phyloP scores from a whole-genome alignment of 495 filamentous ascomycete genomes.

The Penicillium diatomitis region DNA sequence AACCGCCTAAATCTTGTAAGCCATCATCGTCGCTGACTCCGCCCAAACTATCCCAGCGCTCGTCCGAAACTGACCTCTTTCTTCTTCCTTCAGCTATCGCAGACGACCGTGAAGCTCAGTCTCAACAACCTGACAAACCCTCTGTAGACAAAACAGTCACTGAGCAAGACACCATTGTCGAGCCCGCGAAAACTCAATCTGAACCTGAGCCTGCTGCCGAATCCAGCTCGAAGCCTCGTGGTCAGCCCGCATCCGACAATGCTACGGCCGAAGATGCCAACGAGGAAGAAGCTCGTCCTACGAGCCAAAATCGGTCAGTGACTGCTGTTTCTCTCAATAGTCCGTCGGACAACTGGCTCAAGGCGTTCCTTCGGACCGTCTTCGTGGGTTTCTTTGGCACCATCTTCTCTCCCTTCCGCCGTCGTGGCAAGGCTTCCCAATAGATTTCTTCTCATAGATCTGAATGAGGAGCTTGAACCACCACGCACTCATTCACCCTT shows the following conservation, averaged over 20 bases:
- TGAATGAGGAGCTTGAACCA: not conserved
- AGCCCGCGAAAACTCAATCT: conserved; percentile 9
- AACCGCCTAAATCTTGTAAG: conserved; percentile 23
- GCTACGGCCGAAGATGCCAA: conserved; percentile 14
- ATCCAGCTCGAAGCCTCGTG: conserved; percentile 6
- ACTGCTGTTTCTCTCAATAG: conserved; percentile 36
- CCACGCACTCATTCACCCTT: no score
- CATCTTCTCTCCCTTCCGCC: conserved; percentile 34
- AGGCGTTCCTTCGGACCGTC: conserved; percentile 33
- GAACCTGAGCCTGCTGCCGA: conserved; percentile 11
- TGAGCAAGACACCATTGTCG: conserved; percentile 6
- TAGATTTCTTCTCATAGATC: conserved; percentile 13
- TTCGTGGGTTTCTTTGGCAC: conserved; percentile 34
- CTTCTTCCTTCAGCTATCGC: conserved; percentile 31
- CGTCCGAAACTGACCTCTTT: conserved; percentile 29
- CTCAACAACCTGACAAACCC: conserved; percentile 23
- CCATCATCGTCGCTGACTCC: conserved; percentile 9
- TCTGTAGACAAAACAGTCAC: conserved; percentile 24
- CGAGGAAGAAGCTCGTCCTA: conserved; percentile 29
- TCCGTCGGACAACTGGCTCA: conserved; percentile 37
- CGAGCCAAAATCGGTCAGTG: conserved; percentile 39
- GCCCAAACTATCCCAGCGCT: conserved; percentile 13
- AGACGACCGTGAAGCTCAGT: conserved; percentile 30
- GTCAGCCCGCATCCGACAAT: conserved; percentile 1
- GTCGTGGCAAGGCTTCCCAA: conserved; percentile 24